Base-by-base conservation (phyloP, 352 stramenopile species). In the Pythium coloratum region DNA sequence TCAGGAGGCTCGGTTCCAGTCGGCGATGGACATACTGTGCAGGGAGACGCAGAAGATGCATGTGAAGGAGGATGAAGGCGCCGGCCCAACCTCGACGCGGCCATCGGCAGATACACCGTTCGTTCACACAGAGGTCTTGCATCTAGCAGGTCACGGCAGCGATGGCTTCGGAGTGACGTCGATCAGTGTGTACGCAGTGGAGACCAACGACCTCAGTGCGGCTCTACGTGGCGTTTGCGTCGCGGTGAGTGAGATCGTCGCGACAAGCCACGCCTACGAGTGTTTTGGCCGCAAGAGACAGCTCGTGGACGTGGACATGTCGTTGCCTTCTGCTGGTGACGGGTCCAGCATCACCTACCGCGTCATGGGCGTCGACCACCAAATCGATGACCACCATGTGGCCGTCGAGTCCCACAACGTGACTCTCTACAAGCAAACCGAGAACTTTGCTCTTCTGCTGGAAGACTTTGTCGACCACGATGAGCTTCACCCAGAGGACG, bases 151-250 rank as follows among this genome's bases (percentile, higher is more conserved):
- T 62, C 24, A 42, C 55, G 36, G 55, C 55, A 12, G 4, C n/a
- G 58, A 32, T 13, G 58, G 58, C 16, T 66, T 59, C 24, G 72
- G 70, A 26, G 68, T 76, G 62, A 82, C 70, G 12, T 75, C 72
- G 40, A 70, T 57, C 0, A 66, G 66, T 13, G 70, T 77, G 46
- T 82, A 73, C 54, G 70, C 72, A 13, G 65, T 82, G 64, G 70
- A 79, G 42, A 72, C 65, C 12, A 34, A 32, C 14, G 60, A 80
- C 55, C 50, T 74, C 10, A 62, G 62, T 1, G 73, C 32, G 16
- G 58, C 56, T 32, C 44, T 80, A 40, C 42, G 63, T 6, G 69
- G 66, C 28, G 67, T 70, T 7, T 76, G 61, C 18, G 64, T 64
- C 14, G 58, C 67, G 16, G 69, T 77, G 46, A 9, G 76, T 9